Evolutionary conservation across 306 rosid genomes (phyloP).

Genomic region (Lupinus albus): DNA sequence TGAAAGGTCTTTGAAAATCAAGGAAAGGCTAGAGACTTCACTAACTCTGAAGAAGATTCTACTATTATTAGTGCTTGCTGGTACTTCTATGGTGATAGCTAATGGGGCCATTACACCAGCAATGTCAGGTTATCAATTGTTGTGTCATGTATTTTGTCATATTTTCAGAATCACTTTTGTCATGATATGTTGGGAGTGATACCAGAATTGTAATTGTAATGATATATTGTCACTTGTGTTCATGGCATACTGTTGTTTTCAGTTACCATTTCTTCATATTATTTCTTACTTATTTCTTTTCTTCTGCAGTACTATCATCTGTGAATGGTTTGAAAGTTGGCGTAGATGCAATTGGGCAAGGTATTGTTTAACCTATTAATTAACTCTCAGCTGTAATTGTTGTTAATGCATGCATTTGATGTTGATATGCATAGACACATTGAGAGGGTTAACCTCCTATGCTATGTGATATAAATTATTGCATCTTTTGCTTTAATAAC

Average conservation of each 20-base stretch:
- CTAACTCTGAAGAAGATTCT: conserved; percentile 81
- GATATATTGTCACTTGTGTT: conserved; percentile 36
- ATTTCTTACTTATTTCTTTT: conserved; percentile 38
- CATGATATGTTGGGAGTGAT: conserved; percentile 29
- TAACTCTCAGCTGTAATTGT: conserved; percentile 9
- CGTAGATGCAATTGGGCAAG: conserved; percentile 72
- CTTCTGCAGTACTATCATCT: conserved; percentile 80
- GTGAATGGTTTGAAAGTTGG: conserved; percentile 80
- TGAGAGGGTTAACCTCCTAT: neutral
- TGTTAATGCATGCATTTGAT: conserved; percentile 31
- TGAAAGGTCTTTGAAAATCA: conserved; percentile 91
- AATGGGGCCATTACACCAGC: conserved; percentile 97
- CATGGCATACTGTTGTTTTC: conserved; percentile 33
- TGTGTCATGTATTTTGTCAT: conserved; percentile 15
- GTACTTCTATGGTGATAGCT: conserved; percentile 98
- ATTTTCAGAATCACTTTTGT: conserved; percentile 34
- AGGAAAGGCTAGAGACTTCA: conserved; percentile 90
- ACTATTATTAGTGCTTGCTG: conserved; percentile 87
- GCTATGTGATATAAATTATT: conserved; percentile 4
- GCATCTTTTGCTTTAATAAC: conserved; percentile 21
- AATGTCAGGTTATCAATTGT: conserved; percentile 70
- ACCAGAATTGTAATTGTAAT: conserved; percentile 16
- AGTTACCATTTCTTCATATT: conserved; percentile 25
- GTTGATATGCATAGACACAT: conserved; percentile 13
- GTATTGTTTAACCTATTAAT: conserved; percentile 54